Evolutionary conservation across 441 rosid species (phyloP).

Genomic region (Mallotus repandus): DNA sequence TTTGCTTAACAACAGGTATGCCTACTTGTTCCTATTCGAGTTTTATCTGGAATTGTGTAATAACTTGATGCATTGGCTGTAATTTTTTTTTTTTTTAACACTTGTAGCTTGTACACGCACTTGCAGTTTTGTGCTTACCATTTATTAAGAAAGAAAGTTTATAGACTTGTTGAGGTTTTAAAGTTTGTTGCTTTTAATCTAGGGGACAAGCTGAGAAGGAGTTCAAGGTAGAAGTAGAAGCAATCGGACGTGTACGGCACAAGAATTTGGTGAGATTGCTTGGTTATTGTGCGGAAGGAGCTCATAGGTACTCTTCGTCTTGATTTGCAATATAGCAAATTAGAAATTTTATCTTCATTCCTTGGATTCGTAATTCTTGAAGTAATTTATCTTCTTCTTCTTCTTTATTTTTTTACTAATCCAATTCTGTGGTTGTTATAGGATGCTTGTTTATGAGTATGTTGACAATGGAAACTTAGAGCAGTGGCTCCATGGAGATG

Average conservation of each 20-base stretch:
- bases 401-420: not conserved
- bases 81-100: not conserved
- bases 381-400: not conserved
- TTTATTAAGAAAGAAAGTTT: no score
- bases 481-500: conserved; percentile 72
- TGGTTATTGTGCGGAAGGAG: conserved; percentile 75
- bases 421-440: conserved; percentile 13
- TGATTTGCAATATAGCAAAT: not conserved
- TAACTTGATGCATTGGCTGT: not conserved
- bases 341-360: not conserved
- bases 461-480: conserved; percentile 66
- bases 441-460: conserved; percentile 75
- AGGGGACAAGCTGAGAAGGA: conserved; percentile 81
- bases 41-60: not conserved
- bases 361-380: no score
- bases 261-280: conserved; percentile 67
- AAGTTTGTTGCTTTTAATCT: conserved; percentile 11
- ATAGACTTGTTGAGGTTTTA: not conserved
- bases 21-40: not conserved
- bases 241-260: conserved; percentile 68
- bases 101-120: not conserved
- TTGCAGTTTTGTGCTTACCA: not conserved
- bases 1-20: conserved; percentile 53
- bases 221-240: conserved; percentile 71
- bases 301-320: conserved; percentile 44